A percentile compares a stretch with the other conserved stretches of the same genome.
Conservation (phyloP, 2,329 filamentous ascomycete species). For the Alternaria ventricosa region DNA sequence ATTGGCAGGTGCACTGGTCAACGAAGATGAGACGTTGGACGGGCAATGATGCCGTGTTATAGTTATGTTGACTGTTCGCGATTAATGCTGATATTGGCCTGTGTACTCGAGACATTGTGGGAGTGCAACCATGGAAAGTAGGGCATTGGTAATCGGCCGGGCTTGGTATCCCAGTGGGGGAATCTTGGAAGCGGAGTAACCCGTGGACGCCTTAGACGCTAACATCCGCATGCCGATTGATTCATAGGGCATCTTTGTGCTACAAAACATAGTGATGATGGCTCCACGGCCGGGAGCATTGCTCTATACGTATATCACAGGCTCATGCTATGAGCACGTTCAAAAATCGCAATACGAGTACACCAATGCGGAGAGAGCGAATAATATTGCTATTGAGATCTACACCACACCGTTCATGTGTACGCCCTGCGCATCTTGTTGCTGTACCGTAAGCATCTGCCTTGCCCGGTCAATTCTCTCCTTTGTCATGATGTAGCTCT, state of each 20-base stretch:
- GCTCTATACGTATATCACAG: not conserved
- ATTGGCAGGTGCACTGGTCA: not conserved
- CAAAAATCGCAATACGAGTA: not conserved
- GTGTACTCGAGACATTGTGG: not conserved
- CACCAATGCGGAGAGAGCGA: not conserved
- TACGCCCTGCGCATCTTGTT: slow-evolving; percentile 39
- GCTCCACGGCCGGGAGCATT: not conserved
- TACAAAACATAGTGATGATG: not conserved
- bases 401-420: slow-evolving; percentile 38
- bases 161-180: not conserved
- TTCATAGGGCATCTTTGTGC: not conserved
- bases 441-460: slow-evolving; percentile 40
- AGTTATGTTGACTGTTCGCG: not conserved
- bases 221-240: not conserved
- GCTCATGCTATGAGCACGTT: not conserved
- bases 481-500: slow-evolving; percentile 46
- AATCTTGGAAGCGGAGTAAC: slow-evolving; percentile 2
- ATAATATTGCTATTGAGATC: not conserved
- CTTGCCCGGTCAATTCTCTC: slow-evolving; percentile 44
- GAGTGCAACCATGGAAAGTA: slow-evolving; percentile 4
- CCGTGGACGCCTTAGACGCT: slow-evolving; percentile 7
- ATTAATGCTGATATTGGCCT: not conserved
- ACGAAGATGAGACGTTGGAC: not conserved
- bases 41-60: not conserved
- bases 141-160: slow-evolving; percentile 5